Evolutionary conservation across 306 rosid genomes (phyloP).

Genomic region (Cicer yamashitae): DNA sequence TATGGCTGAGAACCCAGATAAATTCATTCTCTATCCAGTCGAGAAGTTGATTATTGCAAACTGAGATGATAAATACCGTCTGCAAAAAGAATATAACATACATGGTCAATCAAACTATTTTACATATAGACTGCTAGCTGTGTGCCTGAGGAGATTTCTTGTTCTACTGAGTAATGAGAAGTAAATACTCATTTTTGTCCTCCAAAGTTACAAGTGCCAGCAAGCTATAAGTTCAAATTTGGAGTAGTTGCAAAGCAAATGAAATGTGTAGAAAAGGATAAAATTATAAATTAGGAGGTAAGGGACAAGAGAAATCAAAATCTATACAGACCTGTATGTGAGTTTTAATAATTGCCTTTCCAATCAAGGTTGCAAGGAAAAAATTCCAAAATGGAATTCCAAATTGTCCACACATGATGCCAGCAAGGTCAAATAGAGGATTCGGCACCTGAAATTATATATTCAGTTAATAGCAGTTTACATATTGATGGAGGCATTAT

Average conservation of each 20-base stretch:
- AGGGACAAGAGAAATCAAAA: conserved; percentile 8
- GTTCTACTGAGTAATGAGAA: background rate
- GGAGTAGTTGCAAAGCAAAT: background rate
- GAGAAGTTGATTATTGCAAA: conserved; percentile 98
- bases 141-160: background rate
- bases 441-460: conserved; percentile 84
- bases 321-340: conserved; percentile 86
- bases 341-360: conserved; percentile 94
- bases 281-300: conserved; percentile 17
- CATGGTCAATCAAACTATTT: conserved; percentile 20
- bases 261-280: conserved; percentile 24
- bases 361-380: conserved; percentile 84
- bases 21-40: conserved; percentile 92
- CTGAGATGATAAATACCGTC: conserved; percentile 84
- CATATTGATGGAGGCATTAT: background rate
- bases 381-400: conserved; percentile 91
- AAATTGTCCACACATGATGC: conserved; percentile 99
- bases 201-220: background rate
- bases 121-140: conserved; percentile 15
- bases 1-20: conserved; percentile 82
- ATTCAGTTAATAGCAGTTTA: conserved; percentile 34
- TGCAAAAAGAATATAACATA: conserved; percentile 46
- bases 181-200: background rate
- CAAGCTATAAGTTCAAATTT: background rate
- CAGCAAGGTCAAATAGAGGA: conserved; percentile 98